A percentile compares a stretch with the other conserved stretches of the same genome.
These are phyloP conservation scores for Aristolochia californica DNA, from an alignment of 164 flowering plant species.

Conservation along the genomic window DNA sequence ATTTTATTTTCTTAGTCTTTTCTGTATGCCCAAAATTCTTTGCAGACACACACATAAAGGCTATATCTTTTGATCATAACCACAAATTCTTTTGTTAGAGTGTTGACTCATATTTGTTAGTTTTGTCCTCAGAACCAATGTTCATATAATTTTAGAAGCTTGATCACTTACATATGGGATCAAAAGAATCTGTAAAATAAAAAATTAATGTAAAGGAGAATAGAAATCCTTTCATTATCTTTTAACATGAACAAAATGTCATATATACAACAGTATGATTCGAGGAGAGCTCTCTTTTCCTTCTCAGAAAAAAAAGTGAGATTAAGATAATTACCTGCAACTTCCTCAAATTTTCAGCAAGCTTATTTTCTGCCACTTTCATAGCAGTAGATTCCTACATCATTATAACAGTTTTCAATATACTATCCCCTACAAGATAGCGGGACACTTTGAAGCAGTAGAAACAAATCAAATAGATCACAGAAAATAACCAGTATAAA, in stretches of 20 bases:
- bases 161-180: not conserved
- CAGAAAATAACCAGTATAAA: not conserved
- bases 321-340: constrained; percentile 43
- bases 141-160: not conserved
- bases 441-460: not conserved
- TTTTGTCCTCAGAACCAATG: too few relatives aligned
- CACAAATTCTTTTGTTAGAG: too few relatives aligned
- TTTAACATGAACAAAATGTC: too few relatives aligned
- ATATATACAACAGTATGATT: too few relatives aligned
- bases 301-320: not conserved
- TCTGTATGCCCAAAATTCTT: too few relatives aligned
- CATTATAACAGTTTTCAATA: not conserved
- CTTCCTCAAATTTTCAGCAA: constrained; percentile 58
- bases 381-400: constrained; percentile 52
- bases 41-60: too few relatives aligned
- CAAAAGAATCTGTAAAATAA: not conserved
- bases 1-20: too few relatives aligned
- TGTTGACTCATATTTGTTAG: too few relatives aligned
- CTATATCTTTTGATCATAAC: too few relatives aligned
- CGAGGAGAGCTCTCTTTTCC: not conserved
- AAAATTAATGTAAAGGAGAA: not conserved
- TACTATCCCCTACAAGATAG: not conserved
- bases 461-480: not conserved
- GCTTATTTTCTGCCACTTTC: constrained; percentile 53
- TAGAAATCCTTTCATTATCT: not conserved